Evolutionary conservation across 1,284 basidiomycete genomes (phyloP), one percentile per base, ranked within the genome.

Genomic region (Fomitopsis schrenkii): DNA sequence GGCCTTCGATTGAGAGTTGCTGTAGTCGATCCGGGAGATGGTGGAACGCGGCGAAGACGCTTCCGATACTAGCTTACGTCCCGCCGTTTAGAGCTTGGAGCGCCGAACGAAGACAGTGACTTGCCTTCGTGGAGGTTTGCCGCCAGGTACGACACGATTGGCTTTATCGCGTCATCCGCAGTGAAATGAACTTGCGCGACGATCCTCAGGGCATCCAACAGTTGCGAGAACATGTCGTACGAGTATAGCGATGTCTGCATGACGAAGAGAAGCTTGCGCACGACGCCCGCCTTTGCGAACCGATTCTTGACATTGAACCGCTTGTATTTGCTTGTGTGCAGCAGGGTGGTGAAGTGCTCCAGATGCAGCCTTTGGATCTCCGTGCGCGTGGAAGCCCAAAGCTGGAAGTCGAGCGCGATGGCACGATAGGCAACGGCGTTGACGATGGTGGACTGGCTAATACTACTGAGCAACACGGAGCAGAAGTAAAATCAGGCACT

Each of bases 401-500:
- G 84, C 62, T 94, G 89, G 67, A 97, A 93, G 70, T 97, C 94
- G 2, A 98, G 84, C 0, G 93, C 91, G 48, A 98, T 82, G 1
- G 90, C 83, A 52, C 86, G 84, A 70, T 97, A 97, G 2, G 93
- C 93, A 1, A 91, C 80, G 1, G 87, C 80, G 67, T 97, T 97
- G 57, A 88, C 83, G 33, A 98, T 82, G 0, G 89, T 91, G 1
- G 95, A 95, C 61, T 84, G 81, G 28, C 92, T 95, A 67, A 40
- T n/a, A 59, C 65, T 42, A 63, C 64, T 59, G 10, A 63, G 35
- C 41, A 45, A 5, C 5, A 6, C 30, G 40, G 8, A 35, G n/a
- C 45, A 46, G 48, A 61, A 10, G n/a, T 46, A 4, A 30, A 40
- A 50, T 26, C 28, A 50, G 12, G 15, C 35, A 75, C 88, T 63